Conservation (phyloP, 1,284 basidiomycete genomes). For the Tilletiopsis washingtonensis region DNA sequence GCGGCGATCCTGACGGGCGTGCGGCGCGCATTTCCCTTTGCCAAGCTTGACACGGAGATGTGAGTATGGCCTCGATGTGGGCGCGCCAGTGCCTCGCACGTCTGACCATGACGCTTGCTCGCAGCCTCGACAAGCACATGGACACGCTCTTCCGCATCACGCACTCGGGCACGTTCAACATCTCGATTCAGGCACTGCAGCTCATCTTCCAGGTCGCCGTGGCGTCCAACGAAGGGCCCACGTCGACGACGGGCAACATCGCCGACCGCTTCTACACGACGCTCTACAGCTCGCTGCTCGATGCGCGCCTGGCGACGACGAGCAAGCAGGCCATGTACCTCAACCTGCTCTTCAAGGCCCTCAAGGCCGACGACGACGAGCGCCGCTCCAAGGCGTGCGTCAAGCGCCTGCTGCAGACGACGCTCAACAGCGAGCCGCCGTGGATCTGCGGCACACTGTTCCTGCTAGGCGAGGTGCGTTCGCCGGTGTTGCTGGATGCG, state of each 20-base stretch:
- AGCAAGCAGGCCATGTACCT: constrained; percentile 97
- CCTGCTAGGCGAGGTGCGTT: constrained; percentile 47
- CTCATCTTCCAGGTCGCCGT: constrained; percentile 74
- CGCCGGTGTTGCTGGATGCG: background rate
- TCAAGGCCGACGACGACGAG: constrained; percentile 67
- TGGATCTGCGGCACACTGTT: constrained; percentile 81
- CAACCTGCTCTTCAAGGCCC: constrained; percentile 84
- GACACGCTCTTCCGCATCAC: constrained; percentile 92
- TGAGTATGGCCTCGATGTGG: background rate
- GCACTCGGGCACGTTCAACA: constrained; percentile 83
- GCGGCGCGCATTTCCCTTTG: constrained; percentile 89
- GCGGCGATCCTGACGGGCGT: constrained; percentile 89
- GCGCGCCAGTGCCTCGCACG: background rate
- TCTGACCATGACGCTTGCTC: background rate
- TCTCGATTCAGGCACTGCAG: constrained; percentile 84
- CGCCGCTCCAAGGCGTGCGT: constrained; percentile 74
- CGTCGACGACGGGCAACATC: constrained; percentile 47
- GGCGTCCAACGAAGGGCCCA: background rate
- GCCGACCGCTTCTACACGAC: constrained; percentile 73
- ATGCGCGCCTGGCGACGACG: constrained; percentile 69
- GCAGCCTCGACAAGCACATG: constrained; percentile 71
- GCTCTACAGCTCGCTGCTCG: constrained; percentile 79
- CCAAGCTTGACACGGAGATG: constrained; percentile 60
- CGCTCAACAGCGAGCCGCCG: constrained; percentile 68
- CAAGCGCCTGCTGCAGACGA: constrained; percentile 75